These are phyloP conservation scores for Diaporthe citri DNA, from an alignment of 2,329 filamentous ascomycete genomes.

Conservation along the genomic window DNA sequence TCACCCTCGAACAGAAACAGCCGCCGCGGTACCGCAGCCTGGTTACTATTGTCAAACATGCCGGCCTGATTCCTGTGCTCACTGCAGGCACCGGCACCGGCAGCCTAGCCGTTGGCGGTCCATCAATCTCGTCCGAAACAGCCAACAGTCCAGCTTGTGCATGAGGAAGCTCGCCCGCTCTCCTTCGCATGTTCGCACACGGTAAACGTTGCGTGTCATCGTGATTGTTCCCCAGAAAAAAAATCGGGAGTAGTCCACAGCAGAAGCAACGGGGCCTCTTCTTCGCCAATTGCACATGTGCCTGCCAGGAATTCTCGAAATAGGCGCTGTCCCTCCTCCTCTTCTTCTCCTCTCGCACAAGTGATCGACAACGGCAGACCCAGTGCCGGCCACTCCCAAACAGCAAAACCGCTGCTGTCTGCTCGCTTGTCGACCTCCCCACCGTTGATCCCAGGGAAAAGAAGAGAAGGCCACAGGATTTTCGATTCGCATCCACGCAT, in stretches of 20 bases:
- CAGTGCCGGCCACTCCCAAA: conserved; percentile 19
- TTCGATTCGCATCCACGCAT: conserved; percentile 23
- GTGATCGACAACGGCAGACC: conserved; percentile 36
- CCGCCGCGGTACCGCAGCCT: neutral
- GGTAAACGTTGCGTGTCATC: conserved; percentile 20
- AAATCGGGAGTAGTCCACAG: conserved; percentile 21
- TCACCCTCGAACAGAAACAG: neutral
- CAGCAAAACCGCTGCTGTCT: conserved; percentile 10
- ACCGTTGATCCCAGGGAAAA: conserved; percentile 8
- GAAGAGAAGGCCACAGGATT: conserved; percentile 15
- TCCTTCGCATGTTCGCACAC: neutral
- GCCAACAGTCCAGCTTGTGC: neutral
- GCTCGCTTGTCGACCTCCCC: conserved; percentile 26
- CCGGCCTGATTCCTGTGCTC: neutral
- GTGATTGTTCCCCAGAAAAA: conserved; percentile 21
- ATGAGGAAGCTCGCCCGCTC: neutral
- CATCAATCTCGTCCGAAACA: conserved; percentile 13
- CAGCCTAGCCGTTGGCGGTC: neutral
- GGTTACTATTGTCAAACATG: neutral
- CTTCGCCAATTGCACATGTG: neutral
- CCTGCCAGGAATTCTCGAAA: conserved; percentile 26
- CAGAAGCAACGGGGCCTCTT: conserved; percentile 15
- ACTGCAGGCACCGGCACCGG: neutral
- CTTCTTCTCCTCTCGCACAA: conserved; percentile 3
- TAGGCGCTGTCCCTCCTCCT: conserved; percentile 18